Percentiles rank a stretch among this genome's conserved stretches.
These are phyloP conservation scores for Mycena sp. DNA, from an alignment of 1,284 basidiomycete genomes.

Conservation along the genomic window DNA sequence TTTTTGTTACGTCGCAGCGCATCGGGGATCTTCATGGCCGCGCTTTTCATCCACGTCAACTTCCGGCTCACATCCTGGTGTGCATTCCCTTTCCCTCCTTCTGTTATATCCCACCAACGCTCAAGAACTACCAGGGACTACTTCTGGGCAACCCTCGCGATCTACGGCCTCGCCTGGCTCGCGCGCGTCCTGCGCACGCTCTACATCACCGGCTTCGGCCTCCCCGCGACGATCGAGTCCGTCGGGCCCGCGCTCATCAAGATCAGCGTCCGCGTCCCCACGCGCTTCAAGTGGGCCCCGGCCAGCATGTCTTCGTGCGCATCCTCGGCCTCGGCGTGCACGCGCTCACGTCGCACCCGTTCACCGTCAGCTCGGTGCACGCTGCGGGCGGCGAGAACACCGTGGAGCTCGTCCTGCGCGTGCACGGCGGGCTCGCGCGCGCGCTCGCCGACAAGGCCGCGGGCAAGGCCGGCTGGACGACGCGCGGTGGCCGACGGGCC, in stretches of 20 bases:
- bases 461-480: conserved; percentile 20
- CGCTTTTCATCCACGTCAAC: conserved; percentile 50
- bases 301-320: conserved; percentile 55
- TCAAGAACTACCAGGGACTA: conserved; percentile 43
- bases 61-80: conserved; percentile 43
- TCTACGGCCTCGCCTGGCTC: conserved; percentile 45
- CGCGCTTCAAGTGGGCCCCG: conserved; percentile 45
- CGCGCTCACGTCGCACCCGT: conserved; percentile 49
- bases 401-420: conserved; percentile 39
- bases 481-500: conserved; percentile 50
- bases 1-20: conserved; percentile 31
- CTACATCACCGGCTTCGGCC: conserved; percentile 38
- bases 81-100: not conserved
- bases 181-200: conserved; percentile 44
- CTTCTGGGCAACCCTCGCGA: conserved; percentile 46
- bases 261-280: conserved; percentile 40
- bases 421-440: conserved; percentile 44
- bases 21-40: conserved; percentile 42
- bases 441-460: conserved; percentile 34
- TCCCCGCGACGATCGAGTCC: conserved; percentile 41
- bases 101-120: not conserved
- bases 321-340: conserved; percentile 41
- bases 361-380: conserved; percentile 44
- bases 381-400: not conserved
- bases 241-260: conserved; percentile 44